phyloP scores from a whole-genome alignment of 2,329 filamentous ascomycete species.

The Cladosporium sp. region DNA sequence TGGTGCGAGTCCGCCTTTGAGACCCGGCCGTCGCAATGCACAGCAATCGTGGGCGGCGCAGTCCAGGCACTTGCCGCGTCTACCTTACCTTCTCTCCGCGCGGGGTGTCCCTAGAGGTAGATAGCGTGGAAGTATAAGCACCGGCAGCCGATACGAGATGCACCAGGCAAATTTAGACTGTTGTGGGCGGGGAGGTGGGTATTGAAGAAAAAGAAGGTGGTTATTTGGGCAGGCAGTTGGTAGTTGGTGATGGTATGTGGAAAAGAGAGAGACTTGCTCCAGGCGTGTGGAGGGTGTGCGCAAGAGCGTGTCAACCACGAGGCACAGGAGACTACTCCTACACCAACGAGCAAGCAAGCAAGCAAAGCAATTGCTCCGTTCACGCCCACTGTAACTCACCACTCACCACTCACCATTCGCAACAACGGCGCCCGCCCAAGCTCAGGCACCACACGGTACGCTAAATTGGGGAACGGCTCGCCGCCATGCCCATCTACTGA shows the following conservation, averaged over 20 bases:
- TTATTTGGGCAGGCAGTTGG: no score
- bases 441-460: not conserved
- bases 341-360: not conserved
- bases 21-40: constrained; percentile 2
- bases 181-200: not conserved
- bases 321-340: not conserved
- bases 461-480: not conserved
- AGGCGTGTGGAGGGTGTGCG: not conserved
- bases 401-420: not conserved
- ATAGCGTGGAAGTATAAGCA: constrained; percentile 2
- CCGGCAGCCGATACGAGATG: constrained; percentile 7
- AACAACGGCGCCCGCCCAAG: no score
- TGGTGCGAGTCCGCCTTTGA: not conserved
- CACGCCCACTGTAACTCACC: not conserved
- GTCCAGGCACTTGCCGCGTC: constrained; percentile 9
- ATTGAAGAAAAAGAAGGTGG: no score
- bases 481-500: no score
- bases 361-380: not conserved
- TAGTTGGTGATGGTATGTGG: no score
- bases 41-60: not conserved
- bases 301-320: constrained; percentile 9
- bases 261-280: no score
- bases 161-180: not conserved
- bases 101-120: not conserved
- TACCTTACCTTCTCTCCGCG: not conserved